These are phyloP conservation scores for Spathaspora sp. DNA, from an alignment of 805 yeast genomes.

Conservation along the genomic window DNA sequence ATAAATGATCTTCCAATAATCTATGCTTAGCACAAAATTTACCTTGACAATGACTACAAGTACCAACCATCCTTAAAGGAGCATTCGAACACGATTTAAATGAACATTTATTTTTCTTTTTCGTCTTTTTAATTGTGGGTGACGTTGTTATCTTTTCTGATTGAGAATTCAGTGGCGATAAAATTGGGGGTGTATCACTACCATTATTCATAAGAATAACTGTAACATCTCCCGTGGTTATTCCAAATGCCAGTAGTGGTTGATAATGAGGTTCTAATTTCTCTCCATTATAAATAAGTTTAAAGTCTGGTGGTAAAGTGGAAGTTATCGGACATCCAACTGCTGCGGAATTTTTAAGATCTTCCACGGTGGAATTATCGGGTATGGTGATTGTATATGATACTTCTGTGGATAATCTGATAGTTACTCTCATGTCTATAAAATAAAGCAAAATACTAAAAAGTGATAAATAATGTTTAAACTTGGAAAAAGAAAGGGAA, in stretches of 20 bases:
- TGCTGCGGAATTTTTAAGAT: conserved; percentile 44
- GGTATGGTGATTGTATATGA: conserved; percentile 48
- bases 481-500: neutral
- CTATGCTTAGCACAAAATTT: conserved; percentile 86
- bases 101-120: conserved; percentile 47
- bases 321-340: conserved; percentile 35
- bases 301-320: conserved; percentile 34
- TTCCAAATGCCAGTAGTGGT: conserved; percentile 19
- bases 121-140: conserved; percentile 17
- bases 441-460: no score
- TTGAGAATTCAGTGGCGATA: conserved; percentile 7
- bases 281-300: conserved; percentile 37
- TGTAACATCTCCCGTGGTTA: conserved; percentile 11
- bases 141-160: conserved; percentile 3
- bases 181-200: conserved; percentile 17
- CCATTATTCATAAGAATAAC: conserved; percentile 28
- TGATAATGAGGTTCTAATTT: conserved; percentile 28
- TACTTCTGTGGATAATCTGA: conserved; percentile 44
- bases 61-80: conserved; percentile 71
- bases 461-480: neutral
- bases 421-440: conserved; percentile 42
- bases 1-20: conserved; percentile 77
- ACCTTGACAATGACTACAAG: conserved; percentile 80
- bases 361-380: conserved; percentile 49
- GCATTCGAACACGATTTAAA: conserved; percentile 59